Evolutionary conservation across 257 asterid species (phyloP).

Genomic region (Plantago elongata): DNA sequence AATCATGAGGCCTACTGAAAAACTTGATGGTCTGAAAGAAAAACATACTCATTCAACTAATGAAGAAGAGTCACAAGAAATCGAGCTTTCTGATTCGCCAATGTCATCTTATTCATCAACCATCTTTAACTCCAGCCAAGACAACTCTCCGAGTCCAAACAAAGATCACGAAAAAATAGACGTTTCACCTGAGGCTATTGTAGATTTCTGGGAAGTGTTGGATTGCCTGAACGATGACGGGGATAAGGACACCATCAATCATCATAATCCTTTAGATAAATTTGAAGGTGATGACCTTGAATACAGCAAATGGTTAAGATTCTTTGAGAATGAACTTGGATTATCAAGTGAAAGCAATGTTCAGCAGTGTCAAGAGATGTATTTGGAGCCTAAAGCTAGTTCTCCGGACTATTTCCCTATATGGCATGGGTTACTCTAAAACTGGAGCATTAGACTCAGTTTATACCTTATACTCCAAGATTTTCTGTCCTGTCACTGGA

Average conservation of each 20-base stretch:
- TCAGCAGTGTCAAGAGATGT: constrained; percentile 5
- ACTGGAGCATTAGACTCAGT: background rate
- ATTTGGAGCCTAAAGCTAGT: constrained; percentile 24
- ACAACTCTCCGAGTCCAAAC: background rate
- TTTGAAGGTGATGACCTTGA: constrained; percentile 17
- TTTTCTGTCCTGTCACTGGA: too few relatives aligned
- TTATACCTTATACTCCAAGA: too few relatives aligned
- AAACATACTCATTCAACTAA: background rate
- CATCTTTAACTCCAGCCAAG: constrained; percentile 15
- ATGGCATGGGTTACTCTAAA: constrained; percentile 32
- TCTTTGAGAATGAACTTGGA: constrained; percentile 56
- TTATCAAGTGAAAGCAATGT: constrained; percentile 21
- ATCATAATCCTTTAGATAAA: background rate
- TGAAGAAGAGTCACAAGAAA: constrained; percentile 13
- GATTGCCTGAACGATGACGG: constrained; percentile 17
- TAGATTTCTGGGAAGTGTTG: constrained; percentile 39
- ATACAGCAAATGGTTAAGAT: constrained; percentile 39
- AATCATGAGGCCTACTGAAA: background rate
- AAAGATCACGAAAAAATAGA: constrained; percentile 10
- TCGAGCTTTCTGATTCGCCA: constrained; percentile 17
- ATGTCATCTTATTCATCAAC: constrained; percentile 23
- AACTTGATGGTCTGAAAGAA: background rate
- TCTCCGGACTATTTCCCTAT: constrained; percentile 27
- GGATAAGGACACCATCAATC: background rate
- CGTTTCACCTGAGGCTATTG: constrained; percentile 35